Evolutionary conservation across 2,329 filamentous ascomycete species (phyloP).

Genomic region (Lasiodiplodia sp.): DNA sequence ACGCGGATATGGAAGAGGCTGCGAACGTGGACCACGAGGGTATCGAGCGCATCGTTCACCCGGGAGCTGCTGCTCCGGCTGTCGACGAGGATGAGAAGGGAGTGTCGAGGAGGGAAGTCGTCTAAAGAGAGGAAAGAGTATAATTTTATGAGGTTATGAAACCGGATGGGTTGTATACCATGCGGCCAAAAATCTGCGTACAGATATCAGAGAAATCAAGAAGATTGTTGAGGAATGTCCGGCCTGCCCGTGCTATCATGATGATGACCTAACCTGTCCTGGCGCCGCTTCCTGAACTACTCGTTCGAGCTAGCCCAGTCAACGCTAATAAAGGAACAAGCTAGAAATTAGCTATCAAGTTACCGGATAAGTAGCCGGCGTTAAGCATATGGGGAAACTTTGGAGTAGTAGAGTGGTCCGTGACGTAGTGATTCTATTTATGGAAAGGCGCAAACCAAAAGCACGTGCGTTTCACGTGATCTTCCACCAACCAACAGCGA

Average conservation of each 20-base stretch:
- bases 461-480: background rate
- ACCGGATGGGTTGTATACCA: no score
- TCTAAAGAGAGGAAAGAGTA: background rate
- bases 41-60: constrained; percentile 27
- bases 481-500: background rate
- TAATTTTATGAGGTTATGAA: no score
- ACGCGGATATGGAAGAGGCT: constrained; percentile 44
- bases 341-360: background rate
- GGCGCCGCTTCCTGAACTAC: background rate
- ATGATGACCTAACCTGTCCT: background rate
- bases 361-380: background rate
- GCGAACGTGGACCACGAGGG: constrained; percentile 32
- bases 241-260: no score
- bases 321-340: background rate
- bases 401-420: background rate
- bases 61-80: background rate
- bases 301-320: background rate
- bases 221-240: background rate
- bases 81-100: background rate
- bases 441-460: background rate
- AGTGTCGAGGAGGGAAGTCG: background rate
- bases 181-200: background rate
- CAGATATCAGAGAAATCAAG: background rate
- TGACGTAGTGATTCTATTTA: background rate
- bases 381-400: background rate